phyloP scores from a whole-genome alignment of 352 stramenopile species.

The Globisporangium solare region DNA sequence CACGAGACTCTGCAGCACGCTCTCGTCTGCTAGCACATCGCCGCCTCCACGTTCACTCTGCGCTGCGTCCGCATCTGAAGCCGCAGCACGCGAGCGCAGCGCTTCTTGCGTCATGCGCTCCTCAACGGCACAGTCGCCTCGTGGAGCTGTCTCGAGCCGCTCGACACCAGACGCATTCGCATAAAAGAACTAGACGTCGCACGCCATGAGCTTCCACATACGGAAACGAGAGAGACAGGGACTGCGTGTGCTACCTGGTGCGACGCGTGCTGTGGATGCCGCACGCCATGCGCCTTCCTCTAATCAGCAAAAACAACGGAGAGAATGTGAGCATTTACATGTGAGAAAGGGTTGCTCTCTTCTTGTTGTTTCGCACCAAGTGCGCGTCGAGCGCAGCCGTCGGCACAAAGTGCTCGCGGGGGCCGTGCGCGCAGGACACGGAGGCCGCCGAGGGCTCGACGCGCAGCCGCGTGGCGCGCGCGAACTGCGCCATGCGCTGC shows the following conservation, averaged over 20 bases:
- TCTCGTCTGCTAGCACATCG: neutral
- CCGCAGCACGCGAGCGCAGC: no score
- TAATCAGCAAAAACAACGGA: no score
- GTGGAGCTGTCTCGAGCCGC: constrained; percentile 3
- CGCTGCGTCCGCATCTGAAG: no score
- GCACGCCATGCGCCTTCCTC: constrained; percentile 9
- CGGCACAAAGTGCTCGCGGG: constrained; percentile 37
- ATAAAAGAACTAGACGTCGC: constrained; percentile 27
- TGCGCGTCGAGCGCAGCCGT: constrained; percentile 27
- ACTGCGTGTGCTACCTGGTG: constrained; percentile 5
- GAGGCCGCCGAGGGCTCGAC: constrained; percentile 27
- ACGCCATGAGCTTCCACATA: constrained; percentile 8
- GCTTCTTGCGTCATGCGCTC: neutral
- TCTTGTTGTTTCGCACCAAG: constrained; percentile 30
- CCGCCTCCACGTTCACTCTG: neutral
- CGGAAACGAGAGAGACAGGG: no score
- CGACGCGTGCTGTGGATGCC: neutral
- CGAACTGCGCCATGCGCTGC: constrained; percentile 24
- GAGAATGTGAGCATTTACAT: no score
- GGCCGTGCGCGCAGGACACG: constrained; percentile 28
- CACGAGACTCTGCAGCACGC: constrained; percentile 12
- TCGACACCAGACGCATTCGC: constrained; percentile 13
- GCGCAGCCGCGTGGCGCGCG: constrained; percentile 27
- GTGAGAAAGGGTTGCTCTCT: no score
- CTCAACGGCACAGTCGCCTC: neutral